Evolutionary conservation across 352 stramenopile species (phyloP).

Genomic region (Phytophthora foliorum): DNA sequence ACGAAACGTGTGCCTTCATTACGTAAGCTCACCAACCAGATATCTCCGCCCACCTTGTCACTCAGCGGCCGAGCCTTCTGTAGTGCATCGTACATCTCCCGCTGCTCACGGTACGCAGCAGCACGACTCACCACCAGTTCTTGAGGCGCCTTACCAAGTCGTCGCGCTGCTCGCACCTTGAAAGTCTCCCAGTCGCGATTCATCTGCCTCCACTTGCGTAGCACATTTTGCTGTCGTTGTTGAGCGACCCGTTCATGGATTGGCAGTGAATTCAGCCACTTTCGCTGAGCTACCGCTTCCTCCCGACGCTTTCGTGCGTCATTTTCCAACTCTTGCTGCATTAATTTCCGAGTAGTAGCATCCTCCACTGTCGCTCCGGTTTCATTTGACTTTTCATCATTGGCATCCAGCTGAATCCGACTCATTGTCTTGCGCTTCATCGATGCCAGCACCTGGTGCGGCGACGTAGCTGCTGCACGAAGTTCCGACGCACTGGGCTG

Average conservation of each 20-base stretch:
- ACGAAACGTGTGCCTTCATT: slow-evolving; percentile 89
- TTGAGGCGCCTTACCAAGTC: slow-evolving; percentile 68
- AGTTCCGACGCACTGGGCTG: slow-evolving; percentile 42
- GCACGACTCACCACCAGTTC: slow-evolving; percentile 90
- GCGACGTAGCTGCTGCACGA: slow-evolving; percentile 15
- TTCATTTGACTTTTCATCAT: not conserved
- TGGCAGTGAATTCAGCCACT: slow-evolving; percentile 74
- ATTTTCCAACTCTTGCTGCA: slow-evolving; percentile 40
- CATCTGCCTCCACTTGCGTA: slow-evolving; percentile 77
- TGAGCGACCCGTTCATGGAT: slow-evolving; percentile 78
- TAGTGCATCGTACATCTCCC: slow-evolving; percentile 92
- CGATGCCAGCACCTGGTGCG: slow-evolving; percentile 43
- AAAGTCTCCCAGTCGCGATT: slow-evolving; percentile 81
- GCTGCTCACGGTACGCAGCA: slow-evolving; percentile 88
- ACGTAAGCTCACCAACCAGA: slow-evolving; percentile 92
- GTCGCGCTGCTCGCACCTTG: slow-evolving; percentile 62
- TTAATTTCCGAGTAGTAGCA: slow-evolving; percentile 22
- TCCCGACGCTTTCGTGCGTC: slow-evolving; percentile 59
- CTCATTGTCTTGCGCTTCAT: slow-evolving; percentile 55
- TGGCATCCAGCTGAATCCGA: slow-evolving; percentile 27
- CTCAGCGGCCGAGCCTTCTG: slow-evolving; percentile 87
- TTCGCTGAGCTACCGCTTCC: slow-evolving; percentile 56
- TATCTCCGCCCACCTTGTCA: slow-evolving; percentile 89
- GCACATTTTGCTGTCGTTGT: slow-evolving; percentile 72
- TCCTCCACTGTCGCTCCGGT: slow-evolving; percentile 8